Conservation (phyloP, 495 filamentous ascomycete genomes). For the Xylaria flabelliformis region DNA sequence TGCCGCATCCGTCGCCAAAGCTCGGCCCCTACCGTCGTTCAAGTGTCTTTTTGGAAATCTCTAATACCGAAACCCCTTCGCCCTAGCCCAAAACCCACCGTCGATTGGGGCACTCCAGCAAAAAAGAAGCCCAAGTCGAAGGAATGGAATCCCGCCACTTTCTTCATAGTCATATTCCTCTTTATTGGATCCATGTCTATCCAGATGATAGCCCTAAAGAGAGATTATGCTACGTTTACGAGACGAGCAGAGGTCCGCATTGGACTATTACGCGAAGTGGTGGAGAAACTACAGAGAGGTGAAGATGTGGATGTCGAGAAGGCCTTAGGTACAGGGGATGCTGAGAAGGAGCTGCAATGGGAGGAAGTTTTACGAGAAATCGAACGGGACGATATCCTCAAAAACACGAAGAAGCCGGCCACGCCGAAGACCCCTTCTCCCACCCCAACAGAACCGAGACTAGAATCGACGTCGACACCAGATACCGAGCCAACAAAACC, state of each 20-base stretch:
- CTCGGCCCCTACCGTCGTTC: slow-evolving; percentile 62
- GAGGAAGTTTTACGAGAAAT: slow-evolving; percentile 88
- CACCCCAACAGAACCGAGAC: slow-evolving; percentile 27
- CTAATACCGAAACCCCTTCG: slow-evolving; percentile 64
- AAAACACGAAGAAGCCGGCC: slow-evolving; percentile 51
- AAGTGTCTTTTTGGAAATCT: slow-evolving; percentile 72
- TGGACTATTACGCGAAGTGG: slow-evolving; percentile 75
- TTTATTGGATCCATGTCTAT: slow-evolving; percentile 95
- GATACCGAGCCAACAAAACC: slow-evolving; percentile 31
- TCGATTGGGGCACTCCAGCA: slow-evolving; percentile 28
- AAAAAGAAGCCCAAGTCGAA: slow-evolving; percentile 56
- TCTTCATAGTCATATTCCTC: slow-evolving; percentile 88
- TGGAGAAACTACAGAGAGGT: slow-evolving; percentile 80
- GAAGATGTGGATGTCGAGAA: slow-evolving; percentile 91
- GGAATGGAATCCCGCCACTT: slow-evolving; percentile 91
- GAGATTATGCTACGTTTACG: slow-evolving; percentile 72
- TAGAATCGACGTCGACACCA: slow-evolving; percentile 9
- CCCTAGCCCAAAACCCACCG: slow-evolving; percentile 28
- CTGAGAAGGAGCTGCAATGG: slow-evolving; percentile 81
- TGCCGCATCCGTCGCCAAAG: slow-evolving; percentile 33
- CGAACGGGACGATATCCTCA: slow-evolving; percentile 74
- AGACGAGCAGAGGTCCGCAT: slow-evolving; percentile 82
- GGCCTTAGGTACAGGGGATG: slow-evolving; percentile 79
- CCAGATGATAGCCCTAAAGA: slow-evolving; percentile 82
- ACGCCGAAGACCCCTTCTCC: slow-evolving; percentile 34